Evolutionary conservation across 345 rosid genomes (phyloP).

Genomic region (Arabidopsis suecica): DNA sequence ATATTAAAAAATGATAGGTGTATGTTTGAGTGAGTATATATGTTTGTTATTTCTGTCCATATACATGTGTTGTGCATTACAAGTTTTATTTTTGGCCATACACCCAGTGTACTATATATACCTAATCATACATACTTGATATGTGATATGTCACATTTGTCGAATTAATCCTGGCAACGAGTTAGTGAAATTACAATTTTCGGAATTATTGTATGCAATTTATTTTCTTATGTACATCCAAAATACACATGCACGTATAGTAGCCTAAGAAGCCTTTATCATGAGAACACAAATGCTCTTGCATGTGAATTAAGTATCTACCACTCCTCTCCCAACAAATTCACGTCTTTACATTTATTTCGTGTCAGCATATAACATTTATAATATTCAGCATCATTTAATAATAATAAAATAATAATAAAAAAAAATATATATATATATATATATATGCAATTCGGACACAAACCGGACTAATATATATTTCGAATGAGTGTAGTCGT

Average conservation of each 20-base stretch:
- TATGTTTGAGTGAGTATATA: neutral
- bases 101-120: neutral
- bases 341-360: slow-evolving; percentile 42
- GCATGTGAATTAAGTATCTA: slow-evolving; percentile 44
- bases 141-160: neutral
- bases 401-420: no score
- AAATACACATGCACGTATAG: slow-evolving; percentile 33
- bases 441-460: neutral
- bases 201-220: neutral
- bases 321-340: slow-evolving; percentile 46
- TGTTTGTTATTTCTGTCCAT: neutral
- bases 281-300: slow-evolving; percentile 34
- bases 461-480: neutral
- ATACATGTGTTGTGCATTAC: neutral
- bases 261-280: slow-evolving; percentile 33
- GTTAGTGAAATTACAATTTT: neutral
- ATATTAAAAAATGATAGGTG: neutral
- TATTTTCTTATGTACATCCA: slow-evolving; percentile 1
- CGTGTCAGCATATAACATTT: neutral
- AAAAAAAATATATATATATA: no score
- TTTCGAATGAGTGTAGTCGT: neutral
- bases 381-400: neutral
- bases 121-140: neutral
- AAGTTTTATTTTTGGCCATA: neutral
- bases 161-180: neutral